Conservation (phyloP, 345 rosid genomes). For the Populus nigra region DNA sequence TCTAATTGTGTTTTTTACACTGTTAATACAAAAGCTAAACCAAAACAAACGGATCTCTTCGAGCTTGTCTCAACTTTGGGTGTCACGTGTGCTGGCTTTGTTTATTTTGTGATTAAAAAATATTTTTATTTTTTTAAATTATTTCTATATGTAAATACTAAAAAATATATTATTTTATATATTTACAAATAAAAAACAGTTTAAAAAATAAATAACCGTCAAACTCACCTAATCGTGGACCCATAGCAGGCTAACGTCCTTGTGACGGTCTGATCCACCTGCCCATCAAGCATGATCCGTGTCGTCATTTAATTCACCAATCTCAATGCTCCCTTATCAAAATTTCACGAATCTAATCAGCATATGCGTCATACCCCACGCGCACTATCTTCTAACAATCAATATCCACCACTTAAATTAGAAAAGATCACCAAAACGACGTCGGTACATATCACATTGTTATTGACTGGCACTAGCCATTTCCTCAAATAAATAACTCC, state of each 20-base stretch:
- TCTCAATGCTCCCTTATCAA: background rate
- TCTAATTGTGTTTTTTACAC: too few relatives aligned
- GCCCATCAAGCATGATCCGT: background rate
- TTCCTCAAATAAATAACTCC: background rate
- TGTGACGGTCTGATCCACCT: background rate
- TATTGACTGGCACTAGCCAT: background rate
- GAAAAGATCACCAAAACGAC: background rate
- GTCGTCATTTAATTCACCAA: conserved; percentile 10
- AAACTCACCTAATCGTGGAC: background rate
- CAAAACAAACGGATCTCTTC: too few relatives aligned
- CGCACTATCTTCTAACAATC: background rate
- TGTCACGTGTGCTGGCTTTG: too few relatives aligned
- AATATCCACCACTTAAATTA: background rate
- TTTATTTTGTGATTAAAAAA: too few relatives aligned
- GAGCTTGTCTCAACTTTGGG: too few relatives aligned
- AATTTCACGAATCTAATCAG: conserved; percentile 13
- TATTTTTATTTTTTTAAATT: too few relatives aligned
- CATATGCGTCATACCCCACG: conserved; percentile 8
- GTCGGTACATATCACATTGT: background rate
- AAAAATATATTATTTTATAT: too few relatives aligned
- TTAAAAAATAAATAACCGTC: too few relatives aligned
- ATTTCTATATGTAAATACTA: too few relatives aligned
- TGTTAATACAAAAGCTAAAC: too few relatives aligned
- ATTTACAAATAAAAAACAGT: too few relatives aligned
- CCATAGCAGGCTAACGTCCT: background rate